Evolutionary conservation across 352 stramenopile genomes (phyloP).

Genomic region (Phytophthora pinifolia): DNA sequence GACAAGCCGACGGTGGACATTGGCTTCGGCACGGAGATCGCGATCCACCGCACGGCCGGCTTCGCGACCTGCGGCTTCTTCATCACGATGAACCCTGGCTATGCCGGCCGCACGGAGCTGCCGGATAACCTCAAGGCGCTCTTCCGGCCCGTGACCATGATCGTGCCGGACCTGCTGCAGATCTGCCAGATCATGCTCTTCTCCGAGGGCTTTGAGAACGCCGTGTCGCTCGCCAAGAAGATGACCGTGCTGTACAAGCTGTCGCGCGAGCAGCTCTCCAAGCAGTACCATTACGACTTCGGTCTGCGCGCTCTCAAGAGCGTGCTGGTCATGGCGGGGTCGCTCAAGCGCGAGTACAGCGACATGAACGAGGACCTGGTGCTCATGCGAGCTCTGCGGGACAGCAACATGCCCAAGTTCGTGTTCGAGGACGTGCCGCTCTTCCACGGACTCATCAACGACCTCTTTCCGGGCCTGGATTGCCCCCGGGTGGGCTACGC

Average conservation of each 20-base stretch:
- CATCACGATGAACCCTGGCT: conserved; percentile 95
- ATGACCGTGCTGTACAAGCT: conserved; percentile 96
- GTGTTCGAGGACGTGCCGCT: conserved; percentile 95
- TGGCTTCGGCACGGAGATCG: conserved; percentile 90
- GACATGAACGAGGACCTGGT: conserved; percentile 94
- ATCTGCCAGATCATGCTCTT: conserved; percentile 96
- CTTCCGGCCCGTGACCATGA: conserved; percentile 94
- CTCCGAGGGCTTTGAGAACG: conserved; percentile 92
- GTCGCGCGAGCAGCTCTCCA: conserved; percentile 93
- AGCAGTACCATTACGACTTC: conserved; percentile 97
- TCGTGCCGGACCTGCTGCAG: conserved; percentile 90
- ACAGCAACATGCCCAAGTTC: conserved; percentile 97
- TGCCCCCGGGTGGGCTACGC: conserved; percentile 93
- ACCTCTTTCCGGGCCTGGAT: conserved; percentile 94
- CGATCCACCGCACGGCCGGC: conserved; percentile 89
- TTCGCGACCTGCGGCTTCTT: conserved; percentile 95
- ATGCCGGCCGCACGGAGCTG: conserved; percentile 90
- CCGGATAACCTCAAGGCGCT: conserved; percentile 93
- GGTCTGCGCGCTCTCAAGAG: conserved; percentile 93
- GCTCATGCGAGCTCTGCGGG: conserved; percentile 93
- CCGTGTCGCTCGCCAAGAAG: conserved; percentile 90
- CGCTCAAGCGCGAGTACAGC: conserved; percentile 92
- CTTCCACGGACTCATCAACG: conserved; percentile 94
- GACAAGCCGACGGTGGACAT: conserved; percentile 92
- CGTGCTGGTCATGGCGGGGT: conserved; percentile 93